A percentile compares a stretch with the other conserved stretches of the same genome.
phyloP scores from a whole-genome alignment of 805 yeast genomes.

The Kurtzmaniella cleridarum region DNA sequence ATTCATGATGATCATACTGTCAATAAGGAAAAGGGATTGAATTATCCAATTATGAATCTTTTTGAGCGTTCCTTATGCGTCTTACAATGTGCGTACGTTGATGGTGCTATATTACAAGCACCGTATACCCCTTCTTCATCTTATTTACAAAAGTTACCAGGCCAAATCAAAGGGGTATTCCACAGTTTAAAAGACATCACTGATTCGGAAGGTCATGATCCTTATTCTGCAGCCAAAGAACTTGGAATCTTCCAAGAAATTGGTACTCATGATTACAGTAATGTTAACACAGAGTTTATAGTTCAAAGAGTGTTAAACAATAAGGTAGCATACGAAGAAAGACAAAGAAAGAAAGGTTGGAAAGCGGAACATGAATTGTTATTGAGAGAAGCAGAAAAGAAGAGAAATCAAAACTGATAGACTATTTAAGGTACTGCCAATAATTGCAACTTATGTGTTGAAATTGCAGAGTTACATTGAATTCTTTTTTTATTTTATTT shows the following conservation, averaged over 20 bases:
- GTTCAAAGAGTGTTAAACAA: constrained; percentile 68
- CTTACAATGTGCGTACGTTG: constrained; percentile 80
- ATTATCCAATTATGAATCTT: constrained; percentile 80
- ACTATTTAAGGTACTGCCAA: too few relatives aligned
- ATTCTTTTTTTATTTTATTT: too few relatives aligned
- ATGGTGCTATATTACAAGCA: constrained; percentile 69
- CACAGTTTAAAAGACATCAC: constrained; percentile 54
- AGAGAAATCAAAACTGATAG: background rate
- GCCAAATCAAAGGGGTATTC: constrained; percentile 35
- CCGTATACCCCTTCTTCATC: constrained; percentile 45
- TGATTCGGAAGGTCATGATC: constrained; percentile 14
- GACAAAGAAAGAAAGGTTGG: constrained; percentile 86
- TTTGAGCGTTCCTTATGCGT: constrained; percentile 85
- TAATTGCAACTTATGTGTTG: too few relatives aligned
- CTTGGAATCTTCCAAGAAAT: constrained; percentile 35
- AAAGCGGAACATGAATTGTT: constrained; percentile 46
- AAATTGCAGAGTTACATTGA: too few relatives aligned
- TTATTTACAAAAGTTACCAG: constrained; percentile 38
- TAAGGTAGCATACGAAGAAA: constrained; percentile 68
- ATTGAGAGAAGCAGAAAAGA: constrained; percentile 19
- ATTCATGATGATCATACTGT: constrained; percentile 55
- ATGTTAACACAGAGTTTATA: constrained; percentile 65
- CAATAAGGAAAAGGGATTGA: constrained; percentile 52
- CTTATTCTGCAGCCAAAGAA: constrained; percentile 32
- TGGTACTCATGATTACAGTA: constrained; percentile 53